phyloP scores from a whole-genome alignment of 371 early-diverging fungal genomes.

The Mucor racemosus region DNA sequence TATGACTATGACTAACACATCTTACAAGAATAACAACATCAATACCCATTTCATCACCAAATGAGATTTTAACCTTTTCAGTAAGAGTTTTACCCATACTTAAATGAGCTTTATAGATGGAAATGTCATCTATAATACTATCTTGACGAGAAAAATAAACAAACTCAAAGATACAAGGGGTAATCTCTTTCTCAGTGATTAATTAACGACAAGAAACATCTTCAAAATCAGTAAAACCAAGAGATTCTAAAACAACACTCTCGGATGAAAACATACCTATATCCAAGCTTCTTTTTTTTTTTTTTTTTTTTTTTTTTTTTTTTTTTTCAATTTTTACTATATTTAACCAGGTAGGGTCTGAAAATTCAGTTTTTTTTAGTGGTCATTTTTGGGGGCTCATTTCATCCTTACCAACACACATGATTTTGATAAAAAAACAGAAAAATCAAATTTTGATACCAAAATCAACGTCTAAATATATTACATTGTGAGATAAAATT shows the following conservation, averaged over 20 bases:
- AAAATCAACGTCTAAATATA: no score
- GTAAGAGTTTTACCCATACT: constrained; percentile 97
- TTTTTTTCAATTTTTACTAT: no score
- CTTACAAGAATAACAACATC: constrained; percentile 95
- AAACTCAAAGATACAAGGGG: constrained; percentile 98
- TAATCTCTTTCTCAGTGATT: constrained; percentile 59
- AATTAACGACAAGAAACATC: constrained; percentile 79
- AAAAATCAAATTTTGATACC: no score
- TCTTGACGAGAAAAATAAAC: constrained; percentile 98
- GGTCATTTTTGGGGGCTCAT: no score
- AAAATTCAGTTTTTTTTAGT: no score
- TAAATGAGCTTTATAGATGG: constrained; percentile 94
- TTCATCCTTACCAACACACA: no score
- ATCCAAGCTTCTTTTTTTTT: no score
- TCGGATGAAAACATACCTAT: constrained; percentile 97
- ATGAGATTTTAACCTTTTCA: constrained; percentile 66
- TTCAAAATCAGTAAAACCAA: constrained; percentile 85
- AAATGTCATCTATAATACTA: constrained; percentile 95
- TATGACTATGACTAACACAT: neutral
- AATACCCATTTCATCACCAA: constrained; percentile 81
- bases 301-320: no score
- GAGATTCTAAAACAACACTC: constrained; percentile 89
- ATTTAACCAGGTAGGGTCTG: no score
- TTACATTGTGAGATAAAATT: no score
- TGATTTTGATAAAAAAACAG: no score